phyloP scores from a whole-genome alignment of 1,284 basidiomycete species.

The Psilocybe mexicana region DNA sequence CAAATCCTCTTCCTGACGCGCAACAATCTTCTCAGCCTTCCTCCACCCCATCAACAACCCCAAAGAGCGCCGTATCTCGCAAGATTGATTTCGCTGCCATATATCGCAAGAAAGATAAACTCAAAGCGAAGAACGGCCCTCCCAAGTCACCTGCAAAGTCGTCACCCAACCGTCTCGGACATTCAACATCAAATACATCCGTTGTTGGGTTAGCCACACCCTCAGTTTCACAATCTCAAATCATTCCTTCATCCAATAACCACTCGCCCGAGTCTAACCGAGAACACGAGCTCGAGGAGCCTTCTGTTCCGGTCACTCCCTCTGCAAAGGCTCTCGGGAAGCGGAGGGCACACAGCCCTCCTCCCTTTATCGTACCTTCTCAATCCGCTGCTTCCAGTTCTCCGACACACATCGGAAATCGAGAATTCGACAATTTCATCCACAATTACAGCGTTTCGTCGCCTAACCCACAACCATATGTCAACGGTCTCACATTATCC shows the following conservation, averaged over 20 bases:
- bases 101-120: slow-evolving; percentile 7
- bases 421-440: not conserved
- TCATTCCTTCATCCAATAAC: not conserved
- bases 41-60: not conserved
- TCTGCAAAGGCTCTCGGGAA: slow-evolving; percentile 24
- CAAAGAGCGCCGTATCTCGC: not conserved
- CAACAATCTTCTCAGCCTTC: not conserved
- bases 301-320: slow-evolving; percentile 1
- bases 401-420: not conserved
- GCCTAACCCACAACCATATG: not conserved
- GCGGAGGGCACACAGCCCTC: slow-evolving; percentile 14
- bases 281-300: not conserved
- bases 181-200: not conserved
- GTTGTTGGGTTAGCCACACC: not conserved
- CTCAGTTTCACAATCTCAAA: not conserved
- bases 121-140: not conserved
- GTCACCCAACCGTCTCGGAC: not conserved
- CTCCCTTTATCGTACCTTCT: not conserved
- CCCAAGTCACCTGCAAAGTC: not conserved
- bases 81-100: slow-evolving; percentile 17
- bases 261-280: not conserved
- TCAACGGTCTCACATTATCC: not conserved
- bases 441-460: slow-evolving; percentile 1
- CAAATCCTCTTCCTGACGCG: not conserved
- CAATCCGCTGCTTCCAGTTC: not conserved